These are phyloP conservation scores for Phytomonas serpens DNA, from an alignment of 208 protist species.

Conservation along the genomic window DNA sequence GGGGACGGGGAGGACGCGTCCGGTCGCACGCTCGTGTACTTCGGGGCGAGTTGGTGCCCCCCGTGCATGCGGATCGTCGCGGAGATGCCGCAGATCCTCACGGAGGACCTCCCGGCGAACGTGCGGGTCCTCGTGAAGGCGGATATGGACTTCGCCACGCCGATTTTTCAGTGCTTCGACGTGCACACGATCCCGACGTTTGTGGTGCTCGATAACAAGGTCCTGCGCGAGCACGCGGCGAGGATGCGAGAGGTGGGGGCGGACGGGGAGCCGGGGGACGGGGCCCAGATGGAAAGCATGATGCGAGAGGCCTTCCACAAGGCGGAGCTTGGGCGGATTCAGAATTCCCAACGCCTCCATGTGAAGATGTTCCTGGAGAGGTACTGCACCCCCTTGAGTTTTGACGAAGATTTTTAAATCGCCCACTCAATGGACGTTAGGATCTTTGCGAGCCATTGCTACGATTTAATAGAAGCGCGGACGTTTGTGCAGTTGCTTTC, in stretches of 20 bases:
- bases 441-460: constrained; percentile 1
- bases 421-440: neutral
- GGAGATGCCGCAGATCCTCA: constrained; percentile 43
- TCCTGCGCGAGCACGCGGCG: constrained; percentile 11
- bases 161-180: constrained; percentile 60
- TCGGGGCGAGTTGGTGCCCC: constrained; percentile 82
- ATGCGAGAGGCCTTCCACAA: constrained; percentile 25
- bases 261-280: constrained; percentile 11
- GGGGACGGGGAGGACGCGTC: constrained; percentile 7
- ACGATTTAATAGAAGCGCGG: neutral
- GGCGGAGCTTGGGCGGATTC: constrained; percentile 52
- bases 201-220: constrained; percentile 61
- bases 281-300: neutral
- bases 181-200: constrained; percentile 78
- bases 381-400: constrained; percentile 39
- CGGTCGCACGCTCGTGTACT: constrained; percentile 46
- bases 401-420: constrained; percentile 74
- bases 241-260: neutral
- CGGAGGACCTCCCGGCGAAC: constrained; percentile 25
- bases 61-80: constrained; percentile 72
- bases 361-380: constrained; percentile 66
- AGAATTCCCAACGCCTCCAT: constrained; percentile 53
- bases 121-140: constrained; percentile 54
- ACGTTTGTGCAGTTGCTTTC: neutral
- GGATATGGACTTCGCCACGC: constrained; percentile 72